Base-by-base conservation (phyloP, 768 basidiomycete genomes). In the Lentinula guzmanii region DNA sequence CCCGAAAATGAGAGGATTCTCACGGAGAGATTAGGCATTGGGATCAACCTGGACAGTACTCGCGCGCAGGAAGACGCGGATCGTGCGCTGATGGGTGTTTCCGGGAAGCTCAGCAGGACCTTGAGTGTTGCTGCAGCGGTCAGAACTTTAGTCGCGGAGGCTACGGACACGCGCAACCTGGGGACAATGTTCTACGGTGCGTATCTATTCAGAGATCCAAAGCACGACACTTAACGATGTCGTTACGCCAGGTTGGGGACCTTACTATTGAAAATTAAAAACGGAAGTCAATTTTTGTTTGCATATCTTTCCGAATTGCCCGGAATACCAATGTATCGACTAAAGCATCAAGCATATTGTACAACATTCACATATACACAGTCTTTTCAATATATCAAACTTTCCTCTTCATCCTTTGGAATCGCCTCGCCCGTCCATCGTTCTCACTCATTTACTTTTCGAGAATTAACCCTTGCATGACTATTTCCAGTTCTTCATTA, bases 41-140 rank as follows among this genome's bases (percentile, higher is more conserved):
- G 78, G 7, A 81, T 89, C 37, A 85, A 87, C 60, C 82, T 87
- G 75, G 78, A 73, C 28, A 86, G 86, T 67, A 84, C 85, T 11
- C 77, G 83, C 0, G 89, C 86, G 5, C 87, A 91, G 61, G 93
- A 97, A 70, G 87, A 90, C 13, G 96, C 96, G 1, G 95, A 96
- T 71, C 86, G 94, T 37, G 95, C 95, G 0, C 75, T 99, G 64
- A 83, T 76, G 39, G 83, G 86, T 37, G 94, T 98, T 41, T 78
- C 85, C 10, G 79, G 85, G 58, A 98, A 98, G 73, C 79, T 99
- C 45, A 86, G 92, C 70, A 88, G 87, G 68, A 80, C 85, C 3
- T 78, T 98, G 63, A 95, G 93, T 68, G 91, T 96, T 28, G 91
- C 96, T 70, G 95, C 92, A 66, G 91, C 89, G 5, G 93, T 99